phyloP scores from a whole-genome alignment of 768 basidiomycete species.

The Tulasnella sp. region DNA sequence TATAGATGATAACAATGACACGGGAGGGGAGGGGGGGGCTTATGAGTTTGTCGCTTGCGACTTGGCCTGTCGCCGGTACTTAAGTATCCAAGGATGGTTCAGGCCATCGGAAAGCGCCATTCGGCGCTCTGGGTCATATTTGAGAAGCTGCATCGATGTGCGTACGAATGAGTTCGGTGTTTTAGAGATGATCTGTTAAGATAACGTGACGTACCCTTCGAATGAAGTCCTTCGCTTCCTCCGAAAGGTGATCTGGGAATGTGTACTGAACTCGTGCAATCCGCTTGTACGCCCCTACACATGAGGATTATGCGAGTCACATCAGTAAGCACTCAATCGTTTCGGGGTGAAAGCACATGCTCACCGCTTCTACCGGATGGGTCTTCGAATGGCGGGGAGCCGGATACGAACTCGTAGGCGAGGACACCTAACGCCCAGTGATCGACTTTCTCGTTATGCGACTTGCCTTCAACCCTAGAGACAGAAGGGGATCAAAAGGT shows the following conservation, averaged over 20 bases:
- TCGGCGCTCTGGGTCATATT: slow-evolving; percentile 62
- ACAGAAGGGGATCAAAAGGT: slow-evolving; percentile 24
- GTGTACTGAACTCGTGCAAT: slow-evolving; percentile 79
- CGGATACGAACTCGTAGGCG: slow-evolving; percentile 87
- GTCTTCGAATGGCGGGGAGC: slow-evolving; percentile 81
- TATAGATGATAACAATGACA: slow-evolving; percentile 57
- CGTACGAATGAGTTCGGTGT: background rate
- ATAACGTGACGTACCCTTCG: slow-evolving; percentile 34
- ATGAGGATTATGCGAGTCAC: background rate
- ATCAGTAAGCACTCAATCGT: background rate
- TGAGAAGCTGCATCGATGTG: slow-evolving; percentile 51
- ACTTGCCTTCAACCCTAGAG: slow-evolving; percentile 92
- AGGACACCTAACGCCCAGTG: slow-evolving; percentile 97
- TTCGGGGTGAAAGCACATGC: background rate
- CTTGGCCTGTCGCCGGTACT: slow-evolving; percentile 24
- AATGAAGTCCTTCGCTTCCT: slow-evolving; percentile 59
- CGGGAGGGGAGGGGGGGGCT: slow-evolving; percentile 80
- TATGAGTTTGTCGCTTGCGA: slow-evolving; percentile 82
- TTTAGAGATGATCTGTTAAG: background rate
- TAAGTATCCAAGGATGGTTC: slow-evolving; percentile 73
- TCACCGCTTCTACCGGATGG: slow-evolving; percentile 60
- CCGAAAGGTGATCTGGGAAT: slow-evolving; percentile 46
- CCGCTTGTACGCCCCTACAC: slow-evolving; percentile 72
- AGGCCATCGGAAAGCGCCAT: slow-evolving; percentile 63
- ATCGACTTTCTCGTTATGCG: slow-evolving; percentile 85